phyloP scores from a whole-genome alignment of 2,329 filamentous ascomycete species.

The Trematosphaeria pertusa region DNA sequence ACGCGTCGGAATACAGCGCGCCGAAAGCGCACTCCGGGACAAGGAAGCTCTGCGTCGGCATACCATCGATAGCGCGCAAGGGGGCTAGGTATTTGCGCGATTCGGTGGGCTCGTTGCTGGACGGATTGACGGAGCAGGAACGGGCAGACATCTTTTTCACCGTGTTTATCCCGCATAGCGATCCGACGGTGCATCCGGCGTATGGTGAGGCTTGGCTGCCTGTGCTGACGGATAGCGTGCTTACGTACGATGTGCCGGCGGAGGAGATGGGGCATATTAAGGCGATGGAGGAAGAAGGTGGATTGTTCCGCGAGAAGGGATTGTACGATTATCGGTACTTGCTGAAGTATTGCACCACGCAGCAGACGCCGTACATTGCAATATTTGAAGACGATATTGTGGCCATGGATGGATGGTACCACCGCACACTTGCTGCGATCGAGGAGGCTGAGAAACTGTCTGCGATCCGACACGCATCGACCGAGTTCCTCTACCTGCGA shows the following conservation, averaged over 20 bases:
- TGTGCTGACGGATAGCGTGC: conserved; percentile 49
- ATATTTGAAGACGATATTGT: conserved; percentile 58
- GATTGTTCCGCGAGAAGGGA: conserved; percentile 48
- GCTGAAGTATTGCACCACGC: conserved; percentile 49
- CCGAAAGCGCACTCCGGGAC: conserved; percentile 22
- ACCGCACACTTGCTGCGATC: conserved; percentile 49
- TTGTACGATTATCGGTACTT: conserved; percentile 55
- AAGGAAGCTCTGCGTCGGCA: conserved; percentile 52
- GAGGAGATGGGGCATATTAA: conserved; percentile 44
- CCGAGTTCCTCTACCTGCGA: conserved; percentile 52
- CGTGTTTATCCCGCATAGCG: conserved; percentile 54
- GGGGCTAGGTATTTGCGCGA: conserved; percentile 50
- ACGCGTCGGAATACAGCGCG: conserved; percentile 11
- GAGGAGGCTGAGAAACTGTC: conserved; percentile 41
- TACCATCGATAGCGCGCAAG: conserved; percentile 51
- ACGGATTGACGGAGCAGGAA: conserved; percentile 51
- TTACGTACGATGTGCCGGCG: conserved; percentile 48
- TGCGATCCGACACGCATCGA: conserved; percentile 23
- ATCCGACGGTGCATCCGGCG: conserved; percentile 50
- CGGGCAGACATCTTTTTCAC: conserved; percentile 51
- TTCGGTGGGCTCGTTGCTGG: conserved; percentile 54
- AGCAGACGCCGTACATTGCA: conserved; percentile 49
- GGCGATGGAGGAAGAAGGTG: conserved; percentile 35
- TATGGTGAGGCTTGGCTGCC: conserved; percentile 52
- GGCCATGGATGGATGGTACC: conserved; percentile 57